Conservation (phyloP, 257 asterid genomes). For the Thymus mandschuricus region DNA sequence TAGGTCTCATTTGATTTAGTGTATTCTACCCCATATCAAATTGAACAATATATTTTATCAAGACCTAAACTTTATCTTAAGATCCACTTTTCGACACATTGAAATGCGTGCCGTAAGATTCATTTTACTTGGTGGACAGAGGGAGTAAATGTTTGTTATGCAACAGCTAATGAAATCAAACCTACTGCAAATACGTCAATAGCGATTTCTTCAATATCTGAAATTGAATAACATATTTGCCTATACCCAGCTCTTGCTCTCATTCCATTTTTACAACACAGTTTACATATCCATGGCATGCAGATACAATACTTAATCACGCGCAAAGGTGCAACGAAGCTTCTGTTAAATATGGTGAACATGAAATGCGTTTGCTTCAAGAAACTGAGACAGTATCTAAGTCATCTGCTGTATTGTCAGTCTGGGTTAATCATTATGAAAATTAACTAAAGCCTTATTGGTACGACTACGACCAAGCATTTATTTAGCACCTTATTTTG, state of each 20-base stretch:
- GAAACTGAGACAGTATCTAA: conserved; percentile 2
- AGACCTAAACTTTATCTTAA: no score
- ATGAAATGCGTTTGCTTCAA: conserved; percentile 7
- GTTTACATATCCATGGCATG: background rate
- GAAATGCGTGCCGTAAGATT: no score
- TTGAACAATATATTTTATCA: no score
- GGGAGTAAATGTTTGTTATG: background rate
- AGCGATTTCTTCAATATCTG: conserved; percentile 4
- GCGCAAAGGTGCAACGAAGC: background rate
- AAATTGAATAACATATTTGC: background rate
- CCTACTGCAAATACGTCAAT: background rate
- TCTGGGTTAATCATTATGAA: background rate
- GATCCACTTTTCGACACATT: no score
- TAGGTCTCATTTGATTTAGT: no score
- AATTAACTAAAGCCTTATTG: background rate
- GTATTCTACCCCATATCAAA: no score
- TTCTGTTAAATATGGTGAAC: background rate
- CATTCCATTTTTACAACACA: background rate
- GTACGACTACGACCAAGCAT: background rate
- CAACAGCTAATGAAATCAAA: conserved; percentile 9
- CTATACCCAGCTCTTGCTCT: background rate
- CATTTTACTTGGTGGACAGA: no score
- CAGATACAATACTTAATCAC: background rate
- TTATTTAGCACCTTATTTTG: no score
- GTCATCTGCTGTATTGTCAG: conserved; percentile 6